Conservation (phyloP, 768 basidiomycete species). For the Udeniomyces megalosporus region DNA sequence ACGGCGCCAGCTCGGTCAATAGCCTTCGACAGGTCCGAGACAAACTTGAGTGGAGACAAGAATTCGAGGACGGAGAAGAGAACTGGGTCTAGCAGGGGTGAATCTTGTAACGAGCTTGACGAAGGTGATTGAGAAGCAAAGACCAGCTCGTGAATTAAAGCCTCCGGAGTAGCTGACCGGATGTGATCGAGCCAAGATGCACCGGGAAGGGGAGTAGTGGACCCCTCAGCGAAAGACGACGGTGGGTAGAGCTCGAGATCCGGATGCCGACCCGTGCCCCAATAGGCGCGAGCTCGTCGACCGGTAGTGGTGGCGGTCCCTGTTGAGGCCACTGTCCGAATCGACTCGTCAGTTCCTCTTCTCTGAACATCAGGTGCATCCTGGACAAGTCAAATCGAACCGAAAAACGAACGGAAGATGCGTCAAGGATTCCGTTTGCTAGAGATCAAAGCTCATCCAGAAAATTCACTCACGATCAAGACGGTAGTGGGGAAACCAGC, state of each 20-base stretch:
- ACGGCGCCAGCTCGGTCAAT: conserved; percentile 34
- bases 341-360: not conserved
- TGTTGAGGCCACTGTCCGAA: not conserved
- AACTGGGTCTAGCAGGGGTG: not conserved
- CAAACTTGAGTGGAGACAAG: conserved; percentile 44
- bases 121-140: conserved; percentile 47
- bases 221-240: not conserved
- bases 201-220: no score
- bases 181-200: no score
- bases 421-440: not conserved
- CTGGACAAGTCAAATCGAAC: not conserved
- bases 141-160: conserved; percentile 62
- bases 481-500: conserved; percentile 56
- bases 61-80: not conserved
- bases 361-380: not conserved
- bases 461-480: conserved; percentile 25
- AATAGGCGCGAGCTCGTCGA: conserved; percentile 47
- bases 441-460: no score
- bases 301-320: not conserved
- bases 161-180: conserved; percentile 56
- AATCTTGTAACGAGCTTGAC: not conserved
- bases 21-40: conserved; percentile 40
- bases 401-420: no score
- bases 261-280: conserved; percentile 62
- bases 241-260: conserved; percentile 37